A percentile compares a stretch with the other conserved stretches of the same genome.
phyloP scores from a whole-genome alignment of 768 basidiomycete genomes.

The Pulveroboletus sp. region DNA sequence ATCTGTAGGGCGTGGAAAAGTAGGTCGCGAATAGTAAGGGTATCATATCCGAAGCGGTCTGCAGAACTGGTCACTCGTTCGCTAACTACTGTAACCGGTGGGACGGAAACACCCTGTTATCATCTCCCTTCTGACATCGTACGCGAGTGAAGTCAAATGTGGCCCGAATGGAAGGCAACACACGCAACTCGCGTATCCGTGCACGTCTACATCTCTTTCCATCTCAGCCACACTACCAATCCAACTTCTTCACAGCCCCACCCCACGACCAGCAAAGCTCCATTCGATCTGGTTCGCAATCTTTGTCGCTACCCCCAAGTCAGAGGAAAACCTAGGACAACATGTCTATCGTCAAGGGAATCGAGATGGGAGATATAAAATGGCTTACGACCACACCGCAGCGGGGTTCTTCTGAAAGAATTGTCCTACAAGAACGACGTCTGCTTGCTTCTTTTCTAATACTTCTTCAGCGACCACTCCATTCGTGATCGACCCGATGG shows the following conservation, averaged over 20 bases:
- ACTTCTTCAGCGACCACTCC: slow-evolving; percentile 41
- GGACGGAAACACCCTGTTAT: no score
- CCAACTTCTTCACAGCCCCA: background rate
- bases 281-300: slow-evolving; percentile 53
- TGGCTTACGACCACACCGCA: slow-evolving; percentile 34
- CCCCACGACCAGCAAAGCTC: slow-evolving; percentile 38
- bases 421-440: slow-evolving; percentile 46
- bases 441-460: slow-evolving; percentile 39
- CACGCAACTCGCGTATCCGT: no score
- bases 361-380: background rate
- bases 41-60: no score
- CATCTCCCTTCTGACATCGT: no score
- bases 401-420: slow-evolving; percentile 61
- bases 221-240: slow-evolving; percentile 10
- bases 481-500: slow-evolving; percentile 29
- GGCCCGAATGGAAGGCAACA: no score
- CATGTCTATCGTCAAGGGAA: background rate
- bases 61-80: no score
- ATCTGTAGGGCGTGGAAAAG: no score
- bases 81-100: no score
- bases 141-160: no score
- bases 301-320: slow-evolving; percentile 45
- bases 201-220: no score
- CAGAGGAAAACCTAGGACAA: slow-evolving; percentile 42
- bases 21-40: no score